Evolutionary conservation across 768 basidiomycete species (phyloP).

Genomic region (Collybiopsis luxurians): DNA sequence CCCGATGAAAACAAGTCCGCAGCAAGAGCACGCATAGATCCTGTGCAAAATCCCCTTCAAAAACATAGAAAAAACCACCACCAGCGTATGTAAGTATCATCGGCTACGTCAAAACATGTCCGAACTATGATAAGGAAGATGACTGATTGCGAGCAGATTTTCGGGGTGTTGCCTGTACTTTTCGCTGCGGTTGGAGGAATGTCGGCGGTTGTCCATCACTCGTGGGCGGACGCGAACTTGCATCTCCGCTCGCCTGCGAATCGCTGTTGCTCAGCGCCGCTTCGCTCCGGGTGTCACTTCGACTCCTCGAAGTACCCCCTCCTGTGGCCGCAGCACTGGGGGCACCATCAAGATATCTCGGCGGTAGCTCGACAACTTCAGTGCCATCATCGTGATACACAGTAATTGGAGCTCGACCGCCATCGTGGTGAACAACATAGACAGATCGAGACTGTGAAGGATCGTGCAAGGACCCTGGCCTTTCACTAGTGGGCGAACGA

Average conservation of each 20-base stretch:
- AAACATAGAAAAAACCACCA: too few relatives aligned
- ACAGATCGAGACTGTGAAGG: conserved; percentile 26
- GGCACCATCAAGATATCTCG: conserved; percentile 37
- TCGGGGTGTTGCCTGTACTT: background rate
- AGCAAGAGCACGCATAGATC: too few relatives aligned
- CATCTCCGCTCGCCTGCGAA: background rate
- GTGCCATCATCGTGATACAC: conserved; percentile 55
- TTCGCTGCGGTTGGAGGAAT: background rate
- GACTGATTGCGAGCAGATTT: background rate
- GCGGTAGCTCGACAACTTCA: conserved; percentile 59
- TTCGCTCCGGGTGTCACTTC: background rate
- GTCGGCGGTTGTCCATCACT: background rate
- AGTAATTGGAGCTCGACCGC: conserved; percentile 54
- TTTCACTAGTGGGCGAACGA: background rate
- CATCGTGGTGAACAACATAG: conserved; percentile 62
- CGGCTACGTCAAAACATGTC: too few relatives aligned
- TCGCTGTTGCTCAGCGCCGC: background rate
- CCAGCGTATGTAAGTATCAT: too few relatives aligned
- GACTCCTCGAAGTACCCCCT: background rate
- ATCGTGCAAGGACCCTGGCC: background rate
- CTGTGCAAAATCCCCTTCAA: too few relatives aligned
- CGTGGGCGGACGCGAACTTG: background rate
- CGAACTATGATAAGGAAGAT: background rate
- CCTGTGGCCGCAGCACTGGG: background rate
- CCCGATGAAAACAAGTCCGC: too few relatives aligned